These are phyloP conservation scores for Jamesozyma rosinii DNA, from an alignment of 805 yeast genomes.

Conservation along the genomic window DNA sequence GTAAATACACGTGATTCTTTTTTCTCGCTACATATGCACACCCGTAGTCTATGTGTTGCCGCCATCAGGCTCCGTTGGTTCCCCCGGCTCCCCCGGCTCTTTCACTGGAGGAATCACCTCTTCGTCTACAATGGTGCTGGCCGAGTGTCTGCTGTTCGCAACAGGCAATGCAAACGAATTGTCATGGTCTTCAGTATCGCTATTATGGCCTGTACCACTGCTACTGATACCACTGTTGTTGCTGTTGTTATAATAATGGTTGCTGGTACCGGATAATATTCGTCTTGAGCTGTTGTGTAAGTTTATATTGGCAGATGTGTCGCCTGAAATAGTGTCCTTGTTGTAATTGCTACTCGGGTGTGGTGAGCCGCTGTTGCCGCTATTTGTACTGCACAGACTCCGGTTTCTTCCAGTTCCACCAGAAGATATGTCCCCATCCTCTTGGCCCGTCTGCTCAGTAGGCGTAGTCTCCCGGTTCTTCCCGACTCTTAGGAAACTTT, in stretches of 20 bases:
- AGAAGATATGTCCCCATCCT: not conserved
- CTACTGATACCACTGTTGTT: not conserved
- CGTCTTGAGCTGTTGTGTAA: not conserved
- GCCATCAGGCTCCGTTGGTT: not conserved
- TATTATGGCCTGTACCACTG: not conserved
- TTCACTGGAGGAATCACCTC: too few species aligned
- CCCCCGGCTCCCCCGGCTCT: not conserved
- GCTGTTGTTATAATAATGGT: not conserved
- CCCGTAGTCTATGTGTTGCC: not conserved
- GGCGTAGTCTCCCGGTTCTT: not conserved
- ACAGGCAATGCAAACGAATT: conserved; percentile 46
- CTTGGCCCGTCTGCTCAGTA: not conserved
- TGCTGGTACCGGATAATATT: not conserved
- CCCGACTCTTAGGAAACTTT: not conserved
- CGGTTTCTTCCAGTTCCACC: not conserved
- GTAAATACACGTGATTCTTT: too few species aligned
- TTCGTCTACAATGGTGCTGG: too few species aligned
- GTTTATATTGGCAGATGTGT: not conserved
- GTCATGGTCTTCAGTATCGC: conserved; percentile 21
- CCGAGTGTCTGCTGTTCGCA: conserved; percentile 1
- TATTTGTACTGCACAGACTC: not conserved
- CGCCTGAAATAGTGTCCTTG: not conserved
- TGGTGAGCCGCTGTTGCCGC: not conserved
- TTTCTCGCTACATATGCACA: too few species aligned
- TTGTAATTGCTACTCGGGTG: not conserved